Evolutionary conservation across 768 basidiomycete species (phyloP).

Genomic region (Suillus fuscotomentosus): DNA sequence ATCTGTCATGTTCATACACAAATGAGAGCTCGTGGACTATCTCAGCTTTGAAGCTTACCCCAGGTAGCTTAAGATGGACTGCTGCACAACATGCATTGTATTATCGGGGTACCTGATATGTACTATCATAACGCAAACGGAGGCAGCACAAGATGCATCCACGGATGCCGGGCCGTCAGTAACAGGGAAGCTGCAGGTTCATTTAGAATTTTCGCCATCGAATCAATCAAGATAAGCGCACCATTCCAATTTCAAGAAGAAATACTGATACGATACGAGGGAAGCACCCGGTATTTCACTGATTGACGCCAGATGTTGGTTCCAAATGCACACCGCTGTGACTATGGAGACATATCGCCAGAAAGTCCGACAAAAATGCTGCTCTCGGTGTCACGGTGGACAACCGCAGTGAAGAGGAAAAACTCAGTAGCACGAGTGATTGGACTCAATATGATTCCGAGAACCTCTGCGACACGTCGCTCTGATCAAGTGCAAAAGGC

Average conservation of each 20-base stretch:
- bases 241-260: slow-evolving; percentile 3
- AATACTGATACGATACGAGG: neutral
- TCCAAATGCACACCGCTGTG: neutral
- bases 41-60: slow-evolving; percentile 3
- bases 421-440: neutral
- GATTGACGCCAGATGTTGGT: neutral
- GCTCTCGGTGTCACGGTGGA: too few species aligned
- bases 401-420: neutral
- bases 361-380: too few species aligned
- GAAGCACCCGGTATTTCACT: neutral
- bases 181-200: neutral
- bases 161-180: neutral
- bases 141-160: neutral
- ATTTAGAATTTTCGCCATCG: neutral
- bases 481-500: neutral
- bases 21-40: slow-evolving; percentile 1
- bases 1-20: neutral
- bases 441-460: neutral
- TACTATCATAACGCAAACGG: neutral
- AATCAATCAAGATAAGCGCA: slow-evolving; percentile 3
- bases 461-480: neutral
- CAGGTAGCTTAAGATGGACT: neutral
- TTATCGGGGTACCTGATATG: neutral
- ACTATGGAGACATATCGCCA: neutral
- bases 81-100: neutral